These are phyloP conservation scores for Talaromyces sp. DNA, from an alignment of 2,329 filamentous ascomycete genomes.

Conservation along the genomic window DNA sequence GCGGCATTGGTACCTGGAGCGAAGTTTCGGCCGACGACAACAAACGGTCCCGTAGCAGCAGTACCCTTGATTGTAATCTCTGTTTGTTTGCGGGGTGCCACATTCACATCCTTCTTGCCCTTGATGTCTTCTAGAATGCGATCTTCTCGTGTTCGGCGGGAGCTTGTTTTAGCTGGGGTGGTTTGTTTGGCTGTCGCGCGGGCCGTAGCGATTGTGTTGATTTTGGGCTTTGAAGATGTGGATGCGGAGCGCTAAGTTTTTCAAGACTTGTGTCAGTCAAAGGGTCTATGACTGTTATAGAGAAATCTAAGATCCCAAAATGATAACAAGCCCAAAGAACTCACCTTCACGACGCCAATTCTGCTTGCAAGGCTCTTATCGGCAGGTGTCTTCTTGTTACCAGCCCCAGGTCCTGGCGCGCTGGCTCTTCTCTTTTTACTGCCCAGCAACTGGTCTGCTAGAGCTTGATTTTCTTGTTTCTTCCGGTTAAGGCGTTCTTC, in stretches of 20 bases:
- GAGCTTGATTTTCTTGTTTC: constrained; percentile 53
- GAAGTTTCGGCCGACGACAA: constrained; percentile 61
- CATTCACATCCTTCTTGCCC: constrained; percentile 27
- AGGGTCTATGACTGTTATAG: neutral
- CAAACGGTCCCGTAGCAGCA: constrained; percentile 50
- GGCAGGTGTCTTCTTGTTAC: constrained; percentile 41
- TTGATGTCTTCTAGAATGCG: constrained; percentile 33
- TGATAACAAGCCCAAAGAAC: neutral
- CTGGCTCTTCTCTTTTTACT: constrained; percentile 48
- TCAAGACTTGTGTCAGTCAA: constrained; percentile 6
- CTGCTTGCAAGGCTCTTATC: constrained; percentile 53
- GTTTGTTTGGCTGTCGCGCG: constrained; percentile 23
- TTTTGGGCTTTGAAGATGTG: constrained; percentile 36
- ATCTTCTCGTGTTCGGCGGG: constrained; percentile 34
- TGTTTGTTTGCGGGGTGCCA: constrained; percentile 25
- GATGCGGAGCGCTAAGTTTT: constrained; percentile 39
- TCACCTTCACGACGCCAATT: constrained; percentile 57
- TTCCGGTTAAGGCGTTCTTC: constrained; percentile 43
- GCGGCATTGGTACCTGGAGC: constrained; percentile 63
- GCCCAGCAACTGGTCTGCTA: constrained; percentile 59
- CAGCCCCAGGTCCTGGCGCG: constrained; percentile 42
- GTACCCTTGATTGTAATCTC: constrained; percentile 54
- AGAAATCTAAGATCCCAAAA: neutral
- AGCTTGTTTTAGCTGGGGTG: constrained; percentile 17
- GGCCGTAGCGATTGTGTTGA: constrained; percentile 34